These are phyloP conservation scores for Straminergon stramineum DNA, from an alignment of 225 moss, liverwort and hornwort genomes.

Conservation along the genomic window DNA sequence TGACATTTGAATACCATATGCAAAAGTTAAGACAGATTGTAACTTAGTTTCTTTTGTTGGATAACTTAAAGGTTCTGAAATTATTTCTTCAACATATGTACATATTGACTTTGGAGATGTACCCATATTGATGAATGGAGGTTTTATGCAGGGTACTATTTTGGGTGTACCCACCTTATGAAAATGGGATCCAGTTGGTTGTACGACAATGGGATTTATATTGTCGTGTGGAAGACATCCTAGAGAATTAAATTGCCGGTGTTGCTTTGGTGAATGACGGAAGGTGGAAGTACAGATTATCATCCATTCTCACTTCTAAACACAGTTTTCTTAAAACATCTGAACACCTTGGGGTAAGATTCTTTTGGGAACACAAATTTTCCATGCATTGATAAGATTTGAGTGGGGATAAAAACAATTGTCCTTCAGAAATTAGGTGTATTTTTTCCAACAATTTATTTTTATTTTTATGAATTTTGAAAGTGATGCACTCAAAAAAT, in stretches of 20 bases:
- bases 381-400: neutral
- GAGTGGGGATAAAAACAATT: neutral
- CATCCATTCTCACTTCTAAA: neutral
- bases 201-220: neutral
- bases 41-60: neutral
- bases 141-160: neutral
- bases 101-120: neutral
- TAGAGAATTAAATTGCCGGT: neutral
- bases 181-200: neutral
- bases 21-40: accelerated
- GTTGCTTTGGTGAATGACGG: neutral
- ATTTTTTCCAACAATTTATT: neutral
- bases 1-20: neutral
- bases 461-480: neutral
- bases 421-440: neutral
- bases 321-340: neutral
- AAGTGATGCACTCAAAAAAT: neutral
- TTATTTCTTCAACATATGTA: neutral
- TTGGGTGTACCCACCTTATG: neutral
- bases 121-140: neutral
- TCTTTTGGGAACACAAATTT: neutral
- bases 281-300: neutral
- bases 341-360: accelerated
- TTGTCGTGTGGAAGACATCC: neutral
- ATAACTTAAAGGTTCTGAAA: neutral